Percentiles rank a stretch among this genome's conserved stretches.
These are phyloP conservation scores for Hansfordia pulvinata DNA, from an alignment of 2,329 filamentous ascomycete genomes.

Conservation along the genomic window DNA sequence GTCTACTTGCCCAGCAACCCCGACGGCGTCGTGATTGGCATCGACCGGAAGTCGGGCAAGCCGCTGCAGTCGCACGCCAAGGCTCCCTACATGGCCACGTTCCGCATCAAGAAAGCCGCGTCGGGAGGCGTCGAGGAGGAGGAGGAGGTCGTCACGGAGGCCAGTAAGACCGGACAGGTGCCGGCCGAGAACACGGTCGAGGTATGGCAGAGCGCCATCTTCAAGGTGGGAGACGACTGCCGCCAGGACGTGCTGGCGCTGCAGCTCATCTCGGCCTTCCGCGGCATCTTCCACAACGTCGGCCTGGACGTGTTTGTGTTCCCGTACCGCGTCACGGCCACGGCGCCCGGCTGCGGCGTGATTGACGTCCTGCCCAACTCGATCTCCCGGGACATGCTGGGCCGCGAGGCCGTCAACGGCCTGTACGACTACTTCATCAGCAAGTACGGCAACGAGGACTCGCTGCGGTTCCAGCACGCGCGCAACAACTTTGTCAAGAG, in stretches of 20 bases:
- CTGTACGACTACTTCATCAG: slow-evolving; percentile 97
- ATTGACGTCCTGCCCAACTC: slow-evolving; percentile 97
- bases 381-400: slow-evolving; percentile 96
- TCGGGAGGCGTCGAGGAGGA: slow-evolving; percentile 31
- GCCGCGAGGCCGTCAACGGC: slow-evolving; percentile 92
- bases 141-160: slow-evolving; percentile 36
- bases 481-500: slow-evolving; percentile 97
- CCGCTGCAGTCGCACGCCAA: slow-evolving; percentile 96
- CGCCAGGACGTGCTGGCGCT: slow-evolving; percentile 92
- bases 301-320: slow-evolving; percentile 95
- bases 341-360: slow-evolving; percentile 91
- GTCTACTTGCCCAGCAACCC: slow-evolving; percentile 97
- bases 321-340: slow-evolving; percentile 93
- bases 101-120: slow-evolving; percentile 80
- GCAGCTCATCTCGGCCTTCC: slow-evolving; percentile 96
- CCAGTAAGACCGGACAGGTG: slow-evolving; percentile 21
- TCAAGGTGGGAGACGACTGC: slow-evolving; percentile 98
- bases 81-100: slow-evolving; percentile 97
- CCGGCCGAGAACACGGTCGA: slow-evolving; percentile 53
- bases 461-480: slow-evolving; percentile 85
- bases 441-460: slow-evolving; percentile 95
- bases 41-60: slow-evolving; percentile 95
- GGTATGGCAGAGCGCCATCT: slow-evolving; percentile 98
- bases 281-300: slow-evolving; percentile 89
- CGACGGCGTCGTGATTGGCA: slow-evolving; percentile 92